Evolutionary conservation across 768 basidiomycete genomes (phyloP).

Genomic region (Psilocybe cyanescens): DNA sequence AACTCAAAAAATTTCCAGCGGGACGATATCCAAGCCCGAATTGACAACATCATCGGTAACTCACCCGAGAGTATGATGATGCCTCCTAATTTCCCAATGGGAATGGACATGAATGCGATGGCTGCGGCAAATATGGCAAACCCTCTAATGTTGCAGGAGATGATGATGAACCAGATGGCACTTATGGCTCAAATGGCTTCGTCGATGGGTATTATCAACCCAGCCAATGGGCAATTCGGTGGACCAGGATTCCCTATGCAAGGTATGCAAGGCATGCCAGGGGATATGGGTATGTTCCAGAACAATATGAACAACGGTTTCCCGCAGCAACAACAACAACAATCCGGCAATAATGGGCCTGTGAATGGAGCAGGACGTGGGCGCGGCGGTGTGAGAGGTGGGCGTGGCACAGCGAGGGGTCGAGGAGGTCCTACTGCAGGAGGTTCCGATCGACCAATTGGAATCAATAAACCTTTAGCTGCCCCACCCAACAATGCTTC

Average conservation of each 20-base stretch:
- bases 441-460: conserved; percentile 20
- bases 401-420: conserved; percentile 51
- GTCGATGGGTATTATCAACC: conserved; percentile 78
- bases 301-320: conserved; percentile 42
- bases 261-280: conserved; percentile 41
- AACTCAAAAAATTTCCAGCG: conserved; percentile 43
- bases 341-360: conserved; percentile 25
- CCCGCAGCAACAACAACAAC: conserved; percentile 33
- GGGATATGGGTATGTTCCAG: conserved; percentile 57
- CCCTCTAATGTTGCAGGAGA: conserved; percentile 80
- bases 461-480: conserved; percentile 11
- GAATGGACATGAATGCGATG: conserved; percentile 69
- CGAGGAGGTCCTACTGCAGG: conserved; percentile 46
- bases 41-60: conserved; percentile 73
- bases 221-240: conserved; percentile 58
- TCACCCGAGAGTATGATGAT: conserved; percentile 61
- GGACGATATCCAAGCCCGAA: conserved; percentile 80
- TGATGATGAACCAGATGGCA: conserved; percentile 92
- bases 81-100: conserved; percentile 47
- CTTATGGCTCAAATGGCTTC: conserved; percentile 93
- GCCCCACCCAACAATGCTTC: conserved; percentile 26
- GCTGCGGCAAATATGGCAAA: conserved; percentile 55
- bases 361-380: conserved; percentile 40
- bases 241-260: conserved; percentile 64
- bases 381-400: conserved; percentile 43